These are phyloP conservation scores for Trichophyton verrucosum DNA, from an alignment of 2,329 filamentous ascomycete genomes.

Conservation along the genomic window DNA sequence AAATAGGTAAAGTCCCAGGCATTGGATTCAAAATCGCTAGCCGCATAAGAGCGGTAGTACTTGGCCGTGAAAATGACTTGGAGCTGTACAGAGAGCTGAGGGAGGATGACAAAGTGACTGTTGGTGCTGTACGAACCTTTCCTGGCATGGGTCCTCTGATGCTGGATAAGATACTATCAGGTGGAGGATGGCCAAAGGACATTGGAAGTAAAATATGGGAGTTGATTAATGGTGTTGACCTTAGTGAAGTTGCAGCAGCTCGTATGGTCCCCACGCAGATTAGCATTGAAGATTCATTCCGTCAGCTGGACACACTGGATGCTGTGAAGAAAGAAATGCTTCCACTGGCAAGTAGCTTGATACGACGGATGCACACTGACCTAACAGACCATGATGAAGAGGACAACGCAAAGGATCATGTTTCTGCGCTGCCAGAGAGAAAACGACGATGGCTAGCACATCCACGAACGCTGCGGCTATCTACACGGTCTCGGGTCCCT, in stretches of 20 bases:
- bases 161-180: slow-evolving; percentile 57
- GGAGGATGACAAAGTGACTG: slow-evolving; percentile 47
- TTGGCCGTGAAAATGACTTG: slow-evolving; percentile 30
- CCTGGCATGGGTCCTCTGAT: slow-evolving; percentile 50
- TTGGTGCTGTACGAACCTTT: slow-evolving; percentile 51
- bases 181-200: slow-evolving; percentile 57
- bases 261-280: slow-evolving; percentile 70
- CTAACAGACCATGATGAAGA: slow-evolving; percentile 39
- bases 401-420: not conserved
- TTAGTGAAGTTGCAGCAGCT: slow-evolving; percentile 58
- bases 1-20: slow-evolving; percentile 70
- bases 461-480: slow-evolving; percentile 69
- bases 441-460: slow-evolving; percentile 58
- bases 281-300: slow-evolving; percentile 88
- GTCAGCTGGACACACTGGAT: slow-evolving; percentile 51
- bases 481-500: slow-evolving; percentile 53
- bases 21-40: slow-evolving; percentile 70
- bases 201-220: slow-evolving; percentile 63
- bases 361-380: slow-evolving; percentile 68
- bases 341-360: slow-evolving; percentile 55
- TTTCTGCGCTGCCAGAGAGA: not conserved
- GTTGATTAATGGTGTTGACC: slow-evolving; percentile 69
- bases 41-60: slow-evolving; percentile 50
- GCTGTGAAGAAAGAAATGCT: slow-evolving; percentile 56
- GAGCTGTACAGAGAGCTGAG: slow-evolving; percentile 24